These are phyloP conservation scores for Suillus sp. DNA, from an alignment of 768 basidiomycete species.

Conservation along the genomic window DNA sequence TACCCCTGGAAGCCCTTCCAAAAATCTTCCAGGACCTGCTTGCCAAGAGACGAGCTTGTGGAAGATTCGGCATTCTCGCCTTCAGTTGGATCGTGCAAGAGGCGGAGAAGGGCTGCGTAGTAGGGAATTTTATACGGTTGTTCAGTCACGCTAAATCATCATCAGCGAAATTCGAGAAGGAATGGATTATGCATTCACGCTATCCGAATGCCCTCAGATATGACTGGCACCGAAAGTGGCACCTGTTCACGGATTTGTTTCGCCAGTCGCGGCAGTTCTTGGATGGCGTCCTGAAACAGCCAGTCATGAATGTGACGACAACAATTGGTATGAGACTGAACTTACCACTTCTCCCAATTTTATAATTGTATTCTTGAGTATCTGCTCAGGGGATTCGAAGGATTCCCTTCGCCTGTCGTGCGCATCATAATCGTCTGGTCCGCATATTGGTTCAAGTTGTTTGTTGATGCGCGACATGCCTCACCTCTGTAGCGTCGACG, in stretches of 20 bases:
- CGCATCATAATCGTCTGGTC: slow-evolving; percentile 59
- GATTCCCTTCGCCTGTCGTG: slow-evolving; percentile 66
- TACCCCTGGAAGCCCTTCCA: slow-evolving; percentile 89
- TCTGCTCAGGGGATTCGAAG: slow-evolving; percentile 73
- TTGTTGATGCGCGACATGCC: slow-evolving; percentile 19
- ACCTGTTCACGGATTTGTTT: slow-evolving; percentile 62
- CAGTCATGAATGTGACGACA: slow-evolving; percentile 9
- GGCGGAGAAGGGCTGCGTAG: slow-evolving; percentile 78
- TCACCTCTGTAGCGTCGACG: slow-evolving; percentile 57
- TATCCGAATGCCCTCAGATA: slow-evolving; percentile 76
- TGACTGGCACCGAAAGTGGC: slow-evolving; percentile 57
- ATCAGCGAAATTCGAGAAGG: slow-evolving; percentile 14
- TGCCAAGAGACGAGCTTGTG: slow-evolving; percentile 51
- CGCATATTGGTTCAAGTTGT: slow-evolving; percentile 8
- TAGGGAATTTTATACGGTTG: slow-evolving; percentile 93
- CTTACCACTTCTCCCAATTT: slow-evolving; percentile 84
- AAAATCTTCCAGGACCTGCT: slow-evolving; percentile 81
- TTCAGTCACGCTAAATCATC: slow-evolving; percentile 68
- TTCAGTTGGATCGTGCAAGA: slow-evolving; percentile 57
- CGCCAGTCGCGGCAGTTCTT: slow-evolving; percentile 70
- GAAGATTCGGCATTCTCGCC: slow-evolving; percentile 36
- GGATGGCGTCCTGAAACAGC: slow-evolving; percentile 59
- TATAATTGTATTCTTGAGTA: slow-evolving; percentile 64
- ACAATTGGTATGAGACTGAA: slow-evolving; percentile 12
- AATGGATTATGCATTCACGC: slow-evolving; percentile 44